Evolutionary conservation across 768 basidiomycete species (phyloP), one percentile per base, ranked within the genome.

Genomic region (Mycena pura): DNA sequence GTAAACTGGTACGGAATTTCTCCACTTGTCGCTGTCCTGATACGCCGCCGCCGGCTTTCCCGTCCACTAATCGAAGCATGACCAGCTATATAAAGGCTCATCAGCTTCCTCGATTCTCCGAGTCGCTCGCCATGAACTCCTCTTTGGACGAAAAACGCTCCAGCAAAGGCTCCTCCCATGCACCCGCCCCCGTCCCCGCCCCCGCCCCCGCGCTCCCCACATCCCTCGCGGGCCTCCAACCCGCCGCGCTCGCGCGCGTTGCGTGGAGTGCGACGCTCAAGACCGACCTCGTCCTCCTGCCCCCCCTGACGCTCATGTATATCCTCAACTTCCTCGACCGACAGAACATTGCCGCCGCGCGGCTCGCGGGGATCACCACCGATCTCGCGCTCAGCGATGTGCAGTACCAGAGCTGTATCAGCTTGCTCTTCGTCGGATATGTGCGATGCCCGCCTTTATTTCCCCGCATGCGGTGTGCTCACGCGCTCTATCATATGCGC

Each of bases 291-390:
- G 21, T 64, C 3, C 36, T 64, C 28, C 54, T 64, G 63, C 63
- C 63, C 19, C 57, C 63, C 3, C 31, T 64, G 7, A 41, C 54
- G 28, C 0, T 64, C 32, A 64, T 64, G 63, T 60, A 64, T 21
- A 34, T 64, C 29, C 57, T 64, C 47, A 64, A 64, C 54, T 64
- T 51, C 54, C 63, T 64, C 29, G 63, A 64, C 39, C 63, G 63
- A 9, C 63, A 64, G 59, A 64, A 64, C 29, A 64, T 64, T 40
- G 46, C 63, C 2, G 38, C 63, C 14, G 63, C 63, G 24, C 60
- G 61, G 28, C 59, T 64, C 19, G 63, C 63, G 17, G 44, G 10
- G 8, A 48, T 64, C 10, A 52, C 41, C 22, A 27, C 32, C 11
- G 63, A 65, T 47, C 41, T 65, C 24, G 28, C 28, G 15, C 54